A percentile compares a stretch with the other conserved stretches of the same genome.
Conservation (phyloP, 208 protist species). For the Acanthamoeba castellanii region DNA sequence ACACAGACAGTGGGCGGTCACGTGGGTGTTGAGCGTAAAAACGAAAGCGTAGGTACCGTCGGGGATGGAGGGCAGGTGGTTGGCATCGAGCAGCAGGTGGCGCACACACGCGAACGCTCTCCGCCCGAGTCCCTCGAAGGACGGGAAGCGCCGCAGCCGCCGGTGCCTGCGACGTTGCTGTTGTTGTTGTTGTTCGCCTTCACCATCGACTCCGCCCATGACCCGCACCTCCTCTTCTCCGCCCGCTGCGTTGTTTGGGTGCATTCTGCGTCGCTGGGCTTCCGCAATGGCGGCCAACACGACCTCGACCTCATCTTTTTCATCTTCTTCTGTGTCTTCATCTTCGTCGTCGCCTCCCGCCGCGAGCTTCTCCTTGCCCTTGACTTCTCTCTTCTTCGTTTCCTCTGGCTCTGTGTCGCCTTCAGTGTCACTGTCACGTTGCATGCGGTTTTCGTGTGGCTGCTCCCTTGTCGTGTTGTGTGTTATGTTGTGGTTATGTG, state of each 20-base stretch:
- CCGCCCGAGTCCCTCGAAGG: not conserved
- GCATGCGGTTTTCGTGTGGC: not conserved
- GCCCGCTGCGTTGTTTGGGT: not conserved
- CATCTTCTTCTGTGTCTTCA: not conserved
- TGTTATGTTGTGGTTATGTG: no score
- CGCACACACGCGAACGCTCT: not conserved
- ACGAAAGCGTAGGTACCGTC: not conserved
- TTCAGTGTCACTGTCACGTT: not conserved
- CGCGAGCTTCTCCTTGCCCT: not conserved
- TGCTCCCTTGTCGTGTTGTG: not conserved
- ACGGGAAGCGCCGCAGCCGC: not conserved
- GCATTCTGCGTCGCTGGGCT: not conserved
- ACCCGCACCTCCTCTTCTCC: not conserved
- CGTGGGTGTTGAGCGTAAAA: not conserved
- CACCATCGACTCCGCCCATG: not conserved
- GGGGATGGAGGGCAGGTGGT: conserved; percentile 31
- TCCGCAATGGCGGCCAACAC: not conserved
- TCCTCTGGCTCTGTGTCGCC: not conserved
- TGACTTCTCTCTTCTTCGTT: not conserved
- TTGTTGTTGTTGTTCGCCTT: not conserved
- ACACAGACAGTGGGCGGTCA: no score
- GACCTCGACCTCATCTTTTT: conserved; percentile 16
- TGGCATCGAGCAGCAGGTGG: conserved; percentile 37
- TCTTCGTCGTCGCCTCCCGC: not conserved
- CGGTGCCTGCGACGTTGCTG: not conserved